These are phyloP conservation scores for Botrytis sinoallii DNA, from an alignment of 2,329 filamentous ascomycete species.

Conservation along the genomic window DNA sequence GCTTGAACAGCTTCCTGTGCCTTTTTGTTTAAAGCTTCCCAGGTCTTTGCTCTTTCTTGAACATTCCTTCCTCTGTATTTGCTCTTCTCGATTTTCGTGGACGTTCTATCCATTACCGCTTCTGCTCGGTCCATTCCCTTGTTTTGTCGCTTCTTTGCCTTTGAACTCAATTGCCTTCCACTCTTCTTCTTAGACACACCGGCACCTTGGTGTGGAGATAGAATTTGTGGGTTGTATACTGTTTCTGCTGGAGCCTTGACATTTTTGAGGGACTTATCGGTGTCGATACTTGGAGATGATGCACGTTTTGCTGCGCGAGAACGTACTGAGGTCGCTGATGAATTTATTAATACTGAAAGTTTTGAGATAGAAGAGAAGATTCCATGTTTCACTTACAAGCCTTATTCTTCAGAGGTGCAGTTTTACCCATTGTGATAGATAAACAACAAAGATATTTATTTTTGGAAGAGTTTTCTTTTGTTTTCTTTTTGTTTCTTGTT, in stretches of 20 bases:
- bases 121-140: slow-evolving; percentile 57
- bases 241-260: slow-evolving; percentile 50
- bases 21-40: slow-evolving; percentile 57
- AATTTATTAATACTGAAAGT: not conserved
- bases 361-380: not conserved
- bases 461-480: not conserved
- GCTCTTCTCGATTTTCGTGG: slow-evolving; percentile 54
- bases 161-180: slow-evolving; percentile 52
- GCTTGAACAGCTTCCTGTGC: slow-evolving; percentile 32
- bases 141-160: slow-evolving; percentile 55
- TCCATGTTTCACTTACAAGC: slow-evolving; percentile 25
- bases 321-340: slow-evolving; percentile 54
- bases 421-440: slow-evolving; percentile 36
- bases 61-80: slow-evolving; percentile 48
- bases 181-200: slow-evolving; percentile 69
- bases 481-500: not conserved
- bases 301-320: slow-evolving; percentile 74
- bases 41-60: slow-evolving; percentile 50
- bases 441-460: not conserved
- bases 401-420: slow-evolving; percentile 37
- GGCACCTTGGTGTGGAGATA: slow-evolving; percentile 63
- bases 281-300: slow-evolving; percentile 65
- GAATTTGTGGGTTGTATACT: slow-evolving; percentile 57
- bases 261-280: slow-evolving; percentile 68
- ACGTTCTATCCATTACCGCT: slow-evolving; percentile 57